These are phyloP conservation scores for Excoecaria cochinchinensis DNA, from an alignment of 345 rosid genomes.

Conservation along the genomic window DNA sequence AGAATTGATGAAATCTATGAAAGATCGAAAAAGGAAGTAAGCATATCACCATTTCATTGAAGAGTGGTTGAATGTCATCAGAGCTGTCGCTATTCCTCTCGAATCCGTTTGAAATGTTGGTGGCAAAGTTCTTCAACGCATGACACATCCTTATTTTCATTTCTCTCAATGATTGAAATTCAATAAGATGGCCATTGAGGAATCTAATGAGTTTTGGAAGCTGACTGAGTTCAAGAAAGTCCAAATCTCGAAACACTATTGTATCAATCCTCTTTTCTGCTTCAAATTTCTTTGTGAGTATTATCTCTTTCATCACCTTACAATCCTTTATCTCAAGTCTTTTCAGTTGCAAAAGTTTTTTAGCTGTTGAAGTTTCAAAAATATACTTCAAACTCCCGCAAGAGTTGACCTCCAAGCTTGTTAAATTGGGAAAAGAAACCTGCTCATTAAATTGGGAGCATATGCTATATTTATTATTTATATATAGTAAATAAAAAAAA, in stretches of 20 bases:
- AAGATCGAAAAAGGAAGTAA: too few relatives aligned
- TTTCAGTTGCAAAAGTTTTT: constrained; percentile 12
- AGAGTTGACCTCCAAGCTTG: neutral
- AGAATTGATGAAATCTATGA: too few relatives aligned
- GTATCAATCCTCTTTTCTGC: neutral
- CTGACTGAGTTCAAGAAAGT: neutral
- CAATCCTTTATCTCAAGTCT: neutral
- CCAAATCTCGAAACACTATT: neutral
- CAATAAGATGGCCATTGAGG: neutral
- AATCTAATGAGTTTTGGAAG: neutral
- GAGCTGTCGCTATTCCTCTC: neutral
- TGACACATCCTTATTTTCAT: neutral
- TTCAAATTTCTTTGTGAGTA: neutral
- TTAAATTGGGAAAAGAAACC: neutral
- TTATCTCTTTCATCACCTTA: constrained; percentile 3
- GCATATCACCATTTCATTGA: neutral
- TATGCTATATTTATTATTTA: too few relatives aligned
- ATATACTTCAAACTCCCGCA: constrained; percentile 2
- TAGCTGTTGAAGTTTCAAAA: constrained; percentile 2
- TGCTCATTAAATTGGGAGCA: neutral
- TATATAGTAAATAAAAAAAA: too few relatives aligned
- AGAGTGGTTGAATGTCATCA: neutral
- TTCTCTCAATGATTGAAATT: neutral
- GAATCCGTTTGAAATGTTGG: too few relatives aligned
- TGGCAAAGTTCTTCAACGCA: neutral